Evolutionary conservation across 352 stramenopile genomes (phyloP), one percentile per base, ranked within the genome.

Genomic region (Blastocystis sp.): DNA sequence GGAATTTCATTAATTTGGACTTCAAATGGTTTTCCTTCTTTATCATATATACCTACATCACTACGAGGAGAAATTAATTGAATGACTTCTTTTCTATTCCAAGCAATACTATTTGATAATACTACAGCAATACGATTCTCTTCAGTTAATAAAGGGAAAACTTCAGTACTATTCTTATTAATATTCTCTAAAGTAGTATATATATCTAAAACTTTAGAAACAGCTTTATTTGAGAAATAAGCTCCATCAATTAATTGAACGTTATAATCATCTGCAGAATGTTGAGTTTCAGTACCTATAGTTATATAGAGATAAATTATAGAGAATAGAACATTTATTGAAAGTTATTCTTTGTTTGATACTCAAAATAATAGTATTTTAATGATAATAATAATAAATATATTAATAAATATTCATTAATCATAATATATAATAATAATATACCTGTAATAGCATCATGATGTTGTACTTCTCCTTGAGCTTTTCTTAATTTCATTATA

Each of bases 261-360:
- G 0, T 78, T 70, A 55, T 95, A 95, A 70, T 95, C 87, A 62
- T 93, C 75, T 0, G 84, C 76, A 0, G 95, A 85, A 33, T 76
- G 75, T 66, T 94, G 85, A 65, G 93, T 93, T 40, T 86, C 78
- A 4, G 84, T 94, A n/a, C n/a, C n/a, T n/a, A n/a, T n/a, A n/a
- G n/a, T n/a, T n/a, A n/a, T n/a, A n/a, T n/a, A n/a, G n/a, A n/a
- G n/a, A n/a, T n/a, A n/a, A n/a, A n/a, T n/a, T n/a, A n/a, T n/a
- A n/a, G n/a, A n/a, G n/a, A n/a, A n/a, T n/a, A n/a, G n/a, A n/a
- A n/a, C n/a, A n/a, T n/a, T n/a, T n/a, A n/a, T n/a, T n/a, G n/a
- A n/a, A n/a, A n/a, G n/a, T n/a, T n/a, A n/a, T n/a, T n/a, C n/a
- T n/a, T n/a, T n/a, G n/a, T n/a, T n/a, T n/a, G n/a, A n/a, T n/a